Conservation (phyloP, 441 rosid genomes). For the Arabidopsis lyrata region DNA sequence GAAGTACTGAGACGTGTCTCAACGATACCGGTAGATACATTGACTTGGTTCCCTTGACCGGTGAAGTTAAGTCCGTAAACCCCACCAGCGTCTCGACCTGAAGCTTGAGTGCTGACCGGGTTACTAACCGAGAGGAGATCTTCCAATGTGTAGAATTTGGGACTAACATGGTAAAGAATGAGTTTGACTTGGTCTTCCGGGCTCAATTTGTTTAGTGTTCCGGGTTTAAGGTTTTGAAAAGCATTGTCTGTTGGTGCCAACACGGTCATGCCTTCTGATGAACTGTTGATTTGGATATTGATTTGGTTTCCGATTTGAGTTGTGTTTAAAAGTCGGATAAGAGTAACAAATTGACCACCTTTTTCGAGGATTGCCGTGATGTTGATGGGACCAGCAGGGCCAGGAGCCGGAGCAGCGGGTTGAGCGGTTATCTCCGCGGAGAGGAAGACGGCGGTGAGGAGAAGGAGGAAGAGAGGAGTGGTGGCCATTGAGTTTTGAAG, state of each 20-base stretch:
- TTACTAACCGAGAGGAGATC: slow-evolving; percentile 64
- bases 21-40: slow-evolving; percentile 64
- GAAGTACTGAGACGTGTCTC: slow-evolving; percentile 64
- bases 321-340: slow-evolving; percentile 55
- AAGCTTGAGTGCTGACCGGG: slow-evolving; percentile 67
- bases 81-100: slow-evolving; percentile 55
- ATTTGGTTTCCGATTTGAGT: slow-evolving; percentile 62
- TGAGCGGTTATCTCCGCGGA: slow-evolving; percentile 32
- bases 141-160: slow-evolving; percentile 57
- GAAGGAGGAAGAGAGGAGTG: slow-evolving; percentile 38
- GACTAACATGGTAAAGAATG: slow-evolving; percentile 59
- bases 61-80: slow-evolving; percentile 69
- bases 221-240: slow-evolving; percentile 60
- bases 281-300: slow-evolving; percentile 62
- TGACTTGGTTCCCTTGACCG: slow-evolving; percentile 66
- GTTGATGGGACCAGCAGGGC: slow-evolving; percentile 60
- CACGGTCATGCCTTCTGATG: slow-evolving; percentile 72
- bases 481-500: slow-evolving; percentile 35
- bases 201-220: slow-evolving; percentile 55
- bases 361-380: slow-evolving; percentile 66
- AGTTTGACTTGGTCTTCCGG: slow-evolving; percentile 60
- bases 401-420: slow-evolving; percentile 53
- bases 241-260: slow-evolving; percentile 83
- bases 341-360: slow-evolving; percentile 58
- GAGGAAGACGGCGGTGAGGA: slow-evolving; percentile 45